phyloP scores from a whole-genome alignment of 2,329 filamentous ascomycete genomes.

The Aspergillus brasiliensis region DNA sequence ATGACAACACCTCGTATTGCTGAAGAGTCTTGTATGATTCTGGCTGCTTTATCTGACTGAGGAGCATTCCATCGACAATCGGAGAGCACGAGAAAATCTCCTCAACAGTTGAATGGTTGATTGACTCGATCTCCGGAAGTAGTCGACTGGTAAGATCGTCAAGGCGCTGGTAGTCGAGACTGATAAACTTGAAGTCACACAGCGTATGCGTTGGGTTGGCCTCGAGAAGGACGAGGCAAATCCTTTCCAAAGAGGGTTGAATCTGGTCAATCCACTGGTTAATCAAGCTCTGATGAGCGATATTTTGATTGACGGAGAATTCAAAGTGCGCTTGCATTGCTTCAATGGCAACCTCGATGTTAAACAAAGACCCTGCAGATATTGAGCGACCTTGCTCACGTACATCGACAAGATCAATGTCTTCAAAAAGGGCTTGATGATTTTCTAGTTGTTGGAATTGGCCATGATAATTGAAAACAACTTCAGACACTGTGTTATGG shows the following conservation, averaged over 20 bases:
- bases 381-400: background rate
- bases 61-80: background rate
- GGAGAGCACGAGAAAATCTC: background rate
- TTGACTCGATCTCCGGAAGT: background rate
- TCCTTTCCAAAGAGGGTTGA: background rate
- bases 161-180: background rate
- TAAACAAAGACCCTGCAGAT: background rate
- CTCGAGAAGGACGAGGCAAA: background rate
- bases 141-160: background rate
- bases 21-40: background rate
- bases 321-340: background rate
- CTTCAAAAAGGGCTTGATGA: background rate
- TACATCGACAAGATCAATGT: background rate
- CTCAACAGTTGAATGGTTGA: background rate
- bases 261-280: background rate
- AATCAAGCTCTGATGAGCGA: no score
- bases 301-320: background rate
- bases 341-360: background rate
- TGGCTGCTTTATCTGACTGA: background rate
- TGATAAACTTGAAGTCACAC: background rate
- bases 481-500: no score
- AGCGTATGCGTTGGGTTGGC: background rate
- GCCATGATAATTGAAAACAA: background rate
- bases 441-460: background rate
- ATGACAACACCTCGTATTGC: background rate